Evolutionary conservation across 768 basidiomycete species (phyloP), one percentile per base, ranked within the genome.

Genomic region (Boletus reticulatus): DNA sequence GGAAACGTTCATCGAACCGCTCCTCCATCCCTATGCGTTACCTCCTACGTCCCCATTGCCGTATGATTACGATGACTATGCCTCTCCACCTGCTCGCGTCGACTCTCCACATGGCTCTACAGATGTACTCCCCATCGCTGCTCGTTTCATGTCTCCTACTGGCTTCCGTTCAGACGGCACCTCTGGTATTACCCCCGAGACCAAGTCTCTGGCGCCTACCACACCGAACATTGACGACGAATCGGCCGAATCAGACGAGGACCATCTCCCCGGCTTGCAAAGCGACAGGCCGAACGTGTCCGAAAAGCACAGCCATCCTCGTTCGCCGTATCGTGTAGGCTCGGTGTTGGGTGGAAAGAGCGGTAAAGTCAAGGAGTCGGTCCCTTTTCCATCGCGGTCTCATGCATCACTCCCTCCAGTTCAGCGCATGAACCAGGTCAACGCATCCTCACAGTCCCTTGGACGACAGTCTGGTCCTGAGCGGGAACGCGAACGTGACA

Each of bases 1-100:
- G 75, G 92, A 94, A 60, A 94, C 90, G 0, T 97, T 97, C 65
- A 91, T 94, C 64, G 88, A 89, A 58, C 87, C 91, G 10, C 81
- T 96, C 34, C 82, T 98, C 16, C 94, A 96, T 73, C 92, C 93
- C 12, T 92, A 84, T 64, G 74, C 78, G 9, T 67, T 74, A 2
- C 58, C 71, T 0, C 63, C 70, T 19, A 62, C 76, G n/a, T 78
- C 84, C 6, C 80, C 83, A 8, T 66, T 75, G 32, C 77, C 84
- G 12, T 81, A 82, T 48, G 87, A 88, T 43, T 87, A 84, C 62
- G 88, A 91, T 60, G 87, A 86, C 47, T 87, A 83, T 67, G 42
- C 59, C 47, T 42, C 68, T 17, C 62, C 59, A 1, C 50, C 53
- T 31, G 13, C 17, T 20, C 87, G 84, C 17, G 52, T 80, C 43